A percentile compares a stretch with the other conserved stretches of the same genome.
phyloP scores from a whole-genome alignment of 345 rosid species.

The Rhizophora mangle region DNA sequence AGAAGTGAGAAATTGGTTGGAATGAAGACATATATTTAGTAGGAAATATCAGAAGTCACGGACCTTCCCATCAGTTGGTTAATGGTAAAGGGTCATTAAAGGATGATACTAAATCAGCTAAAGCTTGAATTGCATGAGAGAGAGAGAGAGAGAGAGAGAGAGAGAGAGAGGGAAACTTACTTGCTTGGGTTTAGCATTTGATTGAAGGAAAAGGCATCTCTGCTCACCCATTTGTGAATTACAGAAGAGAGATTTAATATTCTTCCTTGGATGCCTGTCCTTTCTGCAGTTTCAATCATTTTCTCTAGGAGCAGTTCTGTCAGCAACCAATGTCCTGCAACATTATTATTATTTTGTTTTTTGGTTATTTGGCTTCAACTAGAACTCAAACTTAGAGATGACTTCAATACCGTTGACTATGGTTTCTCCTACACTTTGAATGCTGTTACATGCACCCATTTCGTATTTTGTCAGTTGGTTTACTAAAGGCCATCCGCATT shows the following conservation, averaged over 20 bases:
- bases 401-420: too few species aligned
- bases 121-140: too few species aligned
- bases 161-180: conserved; percentile 37
- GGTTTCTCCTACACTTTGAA: too few species aligned
- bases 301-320: conserved; percentile 74
- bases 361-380: too few species aligned
- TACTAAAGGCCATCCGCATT: too few species aligned
- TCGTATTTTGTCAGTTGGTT: too few species aligned
- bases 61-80: neutral
- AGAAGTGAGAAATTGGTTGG: neutral
- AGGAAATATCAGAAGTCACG: too few species aligned
- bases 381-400: too few species aligned
- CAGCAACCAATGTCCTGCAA: conserved; percentile 82
- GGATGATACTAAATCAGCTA: too few species aligned
- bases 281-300: conserved; percentile 74
- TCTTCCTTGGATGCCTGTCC: conserved; percentile 72
- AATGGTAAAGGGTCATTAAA: neutral
- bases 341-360: neutral
- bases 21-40: too few species aligned
- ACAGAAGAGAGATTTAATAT: conserved; percentile 90
- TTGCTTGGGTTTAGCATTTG: conserved; percentile 62
- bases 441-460: too few species aligned
- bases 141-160: neutral
- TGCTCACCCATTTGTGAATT: conserved; percentile 82
- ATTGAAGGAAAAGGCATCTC: conserved; percentile 55